Percentiles rank a stretch among this genome's conserved stretches.
Conservation (phyloP, 2,329 filamentous ascomycete species). For the Corynespora cassiicola region DNA sequence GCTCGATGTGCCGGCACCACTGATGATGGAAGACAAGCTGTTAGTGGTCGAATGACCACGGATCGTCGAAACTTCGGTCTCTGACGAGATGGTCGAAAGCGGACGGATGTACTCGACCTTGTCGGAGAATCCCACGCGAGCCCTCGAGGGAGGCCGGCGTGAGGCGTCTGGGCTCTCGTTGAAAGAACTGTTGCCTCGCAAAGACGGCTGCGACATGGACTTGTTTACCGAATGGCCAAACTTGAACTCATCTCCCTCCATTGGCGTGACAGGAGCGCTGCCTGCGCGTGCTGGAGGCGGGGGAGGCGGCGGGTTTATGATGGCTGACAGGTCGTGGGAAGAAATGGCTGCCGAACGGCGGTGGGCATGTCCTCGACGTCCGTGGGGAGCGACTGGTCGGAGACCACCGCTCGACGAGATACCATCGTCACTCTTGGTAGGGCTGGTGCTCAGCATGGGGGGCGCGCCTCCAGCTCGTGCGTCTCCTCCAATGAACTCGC, state of each 20-base stretch:
- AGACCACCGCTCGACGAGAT: too few relatives aligned
- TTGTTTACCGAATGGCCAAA: conserved; percentile 45
- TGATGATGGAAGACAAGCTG: conserved; percentile 80
- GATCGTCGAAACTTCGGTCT: conserved; percentile 75
- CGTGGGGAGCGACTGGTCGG: conserved; percentile 55
- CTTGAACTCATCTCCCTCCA: conserved; percentile 51
- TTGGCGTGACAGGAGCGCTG: conserved; percentile 71
- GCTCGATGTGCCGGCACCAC: conserved; percentile 60
- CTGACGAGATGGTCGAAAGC: conserved; percentile 82
- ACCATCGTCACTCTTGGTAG: conserved; percentile 71
- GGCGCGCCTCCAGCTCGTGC: conserved; percentile 57
- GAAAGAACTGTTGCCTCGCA: conserved; percentile 30
- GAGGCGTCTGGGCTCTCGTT: conserved; percentile 40
- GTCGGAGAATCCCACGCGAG: conserved; percentile 83
- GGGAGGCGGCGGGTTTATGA: conserved; percentile 67
- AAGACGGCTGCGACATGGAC: conserved; percentile 47
- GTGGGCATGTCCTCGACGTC: conserved; percentile 76
- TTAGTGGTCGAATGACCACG: conserved; percentile 77
- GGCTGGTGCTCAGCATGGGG: conserved; percentile 72
- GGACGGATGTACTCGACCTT: conserved; percentile 84
- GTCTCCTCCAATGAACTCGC: conserved; percentile 85
- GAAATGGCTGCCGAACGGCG: conserved; percentile 83
- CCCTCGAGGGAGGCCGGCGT: conserved; percentile 56
- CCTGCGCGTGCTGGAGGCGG: conserved; percentile 61
- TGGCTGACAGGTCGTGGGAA: conserved; percentile 77